phyloP scores from a whole-genome alignment of 2,329 filamentous ascomycete genomes.

The Onygenales sp. region DNA sequence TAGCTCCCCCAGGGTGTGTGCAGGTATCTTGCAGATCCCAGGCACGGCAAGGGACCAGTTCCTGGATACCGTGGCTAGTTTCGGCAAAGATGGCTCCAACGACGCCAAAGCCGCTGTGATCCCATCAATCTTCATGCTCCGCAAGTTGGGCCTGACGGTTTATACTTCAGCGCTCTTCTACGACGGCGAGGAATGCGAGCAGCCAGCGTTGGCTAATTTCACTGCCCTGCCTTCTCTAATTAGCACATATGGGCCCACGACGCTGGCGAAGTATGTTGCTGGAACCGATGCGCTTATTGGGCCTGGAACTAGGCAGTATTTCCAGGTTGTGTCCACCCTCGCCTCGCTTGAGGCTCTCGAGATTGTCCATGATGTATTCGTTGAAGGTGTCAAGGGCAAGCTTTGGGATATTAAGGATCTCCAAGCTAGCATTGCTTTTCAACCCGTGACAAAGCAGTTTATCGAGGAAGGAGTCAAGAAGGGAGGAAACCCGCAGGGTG shows the following conservation, averaged over 20 bases:
- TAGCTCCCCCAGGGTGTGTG: neutral
- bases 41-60: neutral
- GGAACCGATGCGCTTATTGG: neutral
- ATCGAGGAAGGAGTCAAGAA: neutral
- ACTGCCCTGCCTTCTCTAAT: neutral
- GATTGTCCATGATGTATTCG: neutral
- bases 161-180: conserved; percentile 1
- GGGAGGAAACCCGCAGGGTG: conserved; percentile 1
- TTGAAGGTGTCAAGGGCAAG: neutral
- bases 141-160: neutral
- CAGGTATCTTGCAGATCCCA: neutral
- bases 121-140: neutral
- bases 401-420: neutral
- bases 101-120: conserved; percentile 1
- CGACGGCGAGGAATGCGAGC: neutral
- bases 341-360: neutral
- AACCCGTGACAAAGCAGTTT: conserved; percentile 1
- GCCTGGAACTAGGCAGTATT: neutral
- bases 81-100: neutral
- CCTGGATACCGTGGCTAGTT: neutral
- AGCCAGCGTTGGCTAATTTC: neutral
- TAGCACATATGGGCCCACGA: neutral
- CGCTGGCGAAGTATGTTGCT: neutral
- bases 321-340: neutral
- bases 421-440: neutral